These are phyloP conservation scores for Aquanectria penicillioides DNA, from an alignment of 2,329 filamentous ascomycete species.

Conservation along the genomic window DNA sequence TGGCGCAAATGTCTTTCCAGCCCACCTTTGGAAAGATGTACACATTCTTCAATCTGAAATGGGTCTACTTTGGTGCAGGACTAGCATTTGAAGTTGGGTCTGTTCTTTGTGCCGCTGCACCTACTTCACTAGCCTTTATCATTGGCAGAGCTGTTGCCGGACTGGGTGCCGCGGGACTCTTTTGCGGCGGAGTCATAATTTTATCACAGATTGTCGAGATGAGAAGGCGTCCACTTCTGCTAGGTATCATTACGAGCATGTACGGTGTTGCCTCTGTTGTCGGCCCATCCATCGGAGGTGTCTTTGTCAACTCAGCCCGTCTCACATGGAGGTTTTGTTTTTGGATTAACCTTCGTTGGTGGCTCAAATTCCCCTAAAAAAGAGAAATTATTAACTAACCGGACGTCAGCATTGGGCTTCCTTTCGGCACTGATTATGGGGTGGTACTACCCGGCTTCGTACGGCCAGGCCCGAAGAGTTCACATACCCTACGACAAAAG, in stretches of 20 bases:
- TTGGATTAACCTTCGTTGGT: slow-evolving; percentile 37
- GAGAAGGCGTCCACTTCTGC: slow-evolving; percentile 24
- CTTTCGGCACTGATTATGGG: slow-evolving; percentile 19
- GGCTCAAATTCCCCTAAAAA: slow-evolving; percentile 1
- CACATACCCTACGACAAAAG: slow-evolving; percentile 11
- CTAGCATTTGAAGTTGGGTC: slow-evolving; percentile 41
- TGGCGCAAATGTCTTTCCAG: slow-evolving; percentile 38
- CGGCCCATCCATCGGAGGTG: slow-evolving; percentile 30
- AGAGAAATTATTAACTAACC: not conserved
- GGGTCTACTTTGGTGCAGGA: slow-evolving; percentile 38
- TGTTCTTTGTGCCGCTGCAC: slow-evolving; percentile 41
- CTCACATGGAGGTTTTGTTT: slow-evolving; percentile 39
- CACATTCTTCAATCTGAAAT: slow-evolving; percentile 46
- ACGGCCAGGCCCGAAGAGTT: slow-evolving; percentile 18
- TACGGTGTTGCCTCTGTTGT: slow-evolving; percentile 33
- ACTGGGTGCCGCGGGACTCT: slow-evolving; percentile 39
- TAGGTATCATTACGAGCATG: slow-evolving; percentile 34
- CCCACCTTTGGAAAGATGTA: slow-evolving; percentile 46
- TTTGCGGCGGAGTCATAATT: slow-evolving; percentile 30
- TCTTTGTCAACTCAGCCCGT: slow-evolving; percentile 30
- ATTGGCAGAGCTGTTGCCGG: slow-evolving; percentile 50
- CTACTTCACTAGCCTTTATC: slow-evolving; percentile 50
- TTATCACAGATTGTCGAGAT: slow-evolving; percentile 26
- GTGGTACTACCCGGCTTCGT: slow-evolving; percentile 20
- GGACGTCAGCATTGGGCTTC: slow-evolving; percentile 19